Evolutionary conservation across 306 rosid genomes (phyloP).

Genomic region (Glycine soja): DNA sequence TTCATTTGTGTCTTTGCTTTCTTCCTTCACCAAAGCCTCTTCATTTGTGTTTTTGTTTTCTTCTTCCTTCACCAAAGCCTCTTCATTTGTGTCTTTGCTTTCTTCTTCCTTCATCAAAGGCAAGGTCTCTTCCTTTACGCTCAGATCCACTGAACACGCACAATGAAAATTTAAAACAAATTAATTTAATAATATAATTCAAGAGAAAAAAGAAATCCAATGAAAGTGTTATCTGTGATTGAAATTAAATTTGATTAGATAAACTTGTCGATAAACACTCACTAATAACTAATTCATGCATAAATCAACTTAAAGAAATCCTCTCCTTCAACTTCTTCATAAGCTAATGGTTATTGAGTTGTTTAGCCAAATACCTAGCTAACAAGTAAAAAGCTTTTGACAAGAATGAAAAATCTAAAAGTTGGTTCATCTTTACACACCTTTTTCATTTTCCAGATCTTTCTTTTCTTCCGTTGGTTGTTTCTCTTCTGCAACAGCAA

Average conservation of each 20-base stretch:
- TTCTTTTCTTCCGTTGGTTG: constrained; percentile 21
- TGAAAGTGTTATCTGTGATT: background rate
- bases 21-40: constrained; percentile 2
- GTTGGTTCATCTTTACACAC: constrained; percentile 18
- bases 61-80: constrained; percentile 29
- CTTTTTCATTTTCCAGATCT: constrained; percentile 39
- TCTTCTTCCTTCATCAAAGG: background rate
- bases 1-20: constrained; percentile 3
- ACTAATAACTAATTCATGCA: too few relatives aligned
- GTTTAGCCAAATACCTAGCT: too few relatives aligned
- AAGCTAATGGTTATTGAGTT: too few relatives aligned
- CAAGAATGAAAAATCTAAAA: too few relatives aligned
- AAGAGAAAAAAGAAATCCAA: background rate
- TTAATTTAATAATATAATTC: background rate
- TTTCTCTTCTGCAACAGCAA: background rate
- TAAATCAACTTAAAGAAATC: too few relatives aligned
- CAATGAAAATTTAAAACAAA: background rate
- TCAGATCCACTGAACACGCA: constrained; percentile 43
- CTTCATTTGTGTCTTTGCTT: constrained; percentile 11
- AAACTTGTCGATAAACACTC: too few relatives aligned
- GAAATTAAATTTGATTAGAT: too few relatives aligned
- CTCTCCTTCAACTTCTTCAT: too few relatives aligned
- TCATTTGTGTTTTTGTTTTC: constrained; percentile 3
- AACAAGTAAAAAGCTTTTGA: too few relatives aligned
- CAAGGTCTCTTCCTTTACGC: constrained; percentile 33